Evolutionary conservation across 257 asterid genomes (phyloP).

Genomic region (Solanum sitiens): DNA sequence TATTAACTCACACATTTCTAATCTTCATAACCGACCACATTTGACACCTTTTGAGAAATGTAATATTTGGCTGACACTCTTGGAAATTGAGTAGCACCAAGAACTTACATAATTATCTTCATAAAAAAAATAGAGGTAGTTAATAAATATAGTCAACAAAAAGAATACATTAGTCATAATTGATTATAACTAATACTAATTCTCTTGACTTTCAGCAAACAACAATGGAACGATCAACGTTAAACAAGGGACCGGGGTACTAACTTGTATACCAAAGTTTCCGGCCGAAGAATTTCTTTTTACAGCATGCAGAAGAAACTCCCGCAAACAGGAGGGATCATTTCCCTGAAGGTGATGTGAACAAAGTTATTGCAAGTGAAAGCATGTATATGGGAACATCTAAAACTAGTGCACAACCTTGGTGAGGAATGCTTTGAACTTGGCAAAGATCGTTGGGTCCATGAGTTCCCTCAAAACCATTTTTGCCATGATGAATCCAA

Average conservation of each 20-base stretch:
- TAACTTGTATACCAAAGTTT: constrained; percentile 72
- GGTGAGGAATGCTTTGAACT: constrained; percentile 89
- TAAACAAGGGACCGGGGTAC: constrained; percentile 6
- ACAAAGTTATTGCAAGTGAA: background rate
- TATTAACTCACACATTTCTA: background rate
- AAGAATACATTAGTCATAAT: background rate
- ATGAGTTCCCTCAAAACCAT: constrained; percentile 91
- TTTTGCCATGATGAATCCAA: constrained; percentile 93
- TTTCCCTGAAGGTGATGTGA: constrained; percentile 46
- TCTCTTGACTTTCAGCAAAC: background rate
- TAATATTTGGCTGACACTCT: background rate
- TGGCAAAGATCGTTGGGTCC: constrained; percentile 66
- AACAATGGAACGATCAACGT: background rate
- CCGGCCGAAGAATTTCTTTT: constrained; percentile 44
- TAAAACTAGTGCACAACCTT: constrained; percentile 30
- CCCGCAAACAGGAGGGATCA: constrained; percentile 89
- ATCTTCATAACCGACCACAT: background rate
- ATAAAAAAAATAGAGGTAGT: background rate
- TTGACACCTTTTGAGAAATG: background rate
- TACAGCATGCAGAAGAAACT: constrained; percentile 58
- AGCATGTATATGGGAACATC: background rate
- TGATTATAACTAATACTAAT: background rate
- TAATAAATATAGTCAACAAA: background rate
- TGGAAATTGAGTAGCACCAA: background rate
- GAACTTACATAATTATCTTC: background rate